Evolutionary conservation across 106 monocot genomes (phyloP).

Genomic region (Agapanthus africanus): DNA sequence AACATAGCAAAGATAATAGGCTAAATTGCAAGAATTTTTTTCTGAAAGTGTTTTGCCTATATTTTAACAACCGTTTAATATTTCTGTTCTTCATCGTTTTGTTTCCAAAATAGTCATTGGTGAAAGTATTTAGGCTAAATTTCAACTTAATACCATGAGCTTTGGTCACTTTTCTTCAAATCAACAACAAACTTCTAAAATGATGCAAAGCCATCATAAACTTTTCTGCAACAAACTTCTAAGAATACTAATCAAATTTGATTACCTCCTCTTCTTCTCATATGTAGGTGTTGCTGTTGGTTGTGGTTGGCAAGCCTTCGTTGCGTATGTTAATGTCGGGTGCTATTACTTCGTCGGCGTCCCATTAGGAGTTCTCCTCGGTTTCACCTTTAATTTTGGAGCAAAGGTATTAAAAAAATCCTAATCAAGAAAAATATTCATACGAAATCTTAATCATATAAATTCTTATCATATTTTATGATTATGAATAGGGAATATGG

Average conservation of each 20-base stretch:
- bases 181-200: no score
- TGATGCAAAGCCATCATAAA: no score
- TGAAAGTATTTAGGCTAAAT: no score
- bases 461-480: background rate
- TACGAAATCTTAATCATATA: background rate
- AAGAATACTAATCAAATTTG: background rate
- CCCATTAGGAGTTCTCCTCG: slow-evolving; percentile 54
- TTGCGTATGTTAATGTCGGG: slow-evolving; percentile 72
- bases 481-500: slow-evolving; percentile 62
- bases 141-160: no score
- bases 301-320: slow-evolving; percentile 85
- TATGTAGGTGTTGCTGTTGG: slow-evolving; percentile 80
- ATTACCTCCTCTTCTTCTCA: background rate
- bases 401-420: slow-evolving; percentile 38
- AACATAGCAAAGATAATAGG: no score
- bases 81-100: background rate
- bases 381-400: slow-evolving; percentile 51
- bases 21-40: no score
- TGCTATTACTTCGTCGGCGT: slow-evolving; percentile 75
- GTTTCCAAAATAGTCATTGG: background rate
- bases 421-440: background rate
- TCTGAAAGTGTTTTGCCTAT: background rate
- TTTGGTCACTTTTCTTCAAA: no score
- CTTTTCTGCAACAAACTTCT: no score
- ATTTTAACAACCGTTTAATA: background rate